Base-by-base conservation (phyloP, 768 basidiomycete species). In the Ramaria rubella region DNA sequence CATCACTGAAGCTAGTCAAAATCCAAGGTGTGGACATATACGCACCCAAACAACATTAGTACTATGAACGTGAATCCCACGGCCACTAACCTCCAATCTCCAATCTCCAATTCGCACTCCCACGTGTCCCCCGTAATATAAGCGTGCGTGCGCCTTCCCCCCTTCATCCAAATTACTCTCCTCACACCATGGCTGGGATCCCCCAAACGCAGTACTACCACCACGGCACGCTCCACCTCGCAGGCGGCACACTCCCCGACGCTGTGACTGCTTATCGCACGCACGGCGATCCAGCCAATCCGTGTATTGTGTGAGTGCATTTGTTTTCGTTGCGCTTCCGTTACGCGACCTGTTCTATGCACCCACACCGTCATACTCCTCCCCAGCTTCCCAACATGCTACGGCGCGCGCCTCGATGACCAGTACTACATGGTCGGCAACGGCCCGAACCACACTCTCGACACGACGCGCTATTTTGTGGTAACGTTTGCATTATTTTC, bases 401-500 rank as follows among this genome's bases (percentile, higher is more conserved):
- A 79, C 61, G 80, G 80, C 0, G 79, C 67, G 21, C 76, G 76
- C 38, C 70, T 83, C 4, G 78, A 78, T 61, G 73, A 80, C 80
- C 55, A 56, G 33, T 49, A 46, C 26, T 56, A 56, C 30, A 30
- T 56, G 11, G 55, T 73, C 29, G 69, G 67, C 33, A 59, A 61
- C 4, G 62, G n/a, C n/a, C n/a, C n/a, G n/a, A 59, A 52, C 57
- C 82, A 81, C 68, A 81, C 69, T 7, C 68, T 83, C n/a, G 73
- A 81, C 61, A 73, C 81, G 2, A 67, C 57, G 17, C 76, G 76
- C 55, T 82, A 81, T 61, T 82, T 71, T 55, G 66, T 83, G 11
- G 79, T 82, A 12, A 79, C 80, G 2, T 79, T 82, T 59, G 79
- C 77, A 0, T 65, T 81, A 29, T 83, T 82, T 61, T 80, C 76